Base-by-base conservation (phyloP, 2,329 filamentous ascomycete genomes). In the Fusarium concolor region DNA sequence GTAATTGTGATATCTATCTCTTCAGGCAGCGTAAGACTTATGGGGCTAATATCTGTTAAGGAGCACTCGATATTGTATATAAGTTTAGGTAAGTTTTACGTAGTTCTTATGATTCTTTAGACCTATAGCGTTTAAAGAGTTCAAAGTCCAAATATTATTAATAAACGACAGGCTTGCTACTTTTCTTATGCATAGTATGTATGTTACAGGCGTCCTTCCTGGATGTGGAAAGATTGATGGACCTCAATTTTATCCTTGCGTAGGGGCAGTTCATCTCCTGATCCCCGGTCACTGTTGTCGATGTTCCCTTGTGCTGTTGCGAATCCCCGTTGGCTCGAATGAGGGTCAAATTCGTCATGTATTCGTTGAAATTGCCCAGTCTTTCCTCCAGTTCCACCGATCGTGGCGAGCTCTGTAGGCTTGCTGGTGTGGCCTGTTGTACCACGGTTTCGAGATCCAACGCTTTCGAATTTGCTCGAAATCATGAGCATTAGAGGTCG, bases 401-500 rank as follows among this genome's bases (percentile, higher is more conserved):
- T 68, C 1, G 65, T 62, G 5, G 55, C 53, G 1, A 68, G 55
- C 8, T 68, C 65, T 4, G 55, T 65, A 1, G 39, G 60, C 2
- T 29, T 10, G 0, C 24, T 22, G 2, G n/a, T 15, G 4, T 10
- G 59, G 22, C 12, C 12, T 8, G 4, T 18, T 14, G 43, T 15
- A 9, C 26, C 26, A 10, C 17, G 10, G 2, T 44, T 51, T 51
- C 29, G 33, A 0, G 65, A 50, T 12, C 38, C 12, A 3, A 65
- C 1, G 6, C 66, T 68, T 9, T 55, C 65, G 37, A 68, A 68
- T 11, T 51, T 55, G 2, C 39, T 41, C 20, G 66, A 68, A 5
- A 68, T 10, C 31, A 55, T 69, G 5, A 54, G 14, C 65, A 69
- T 66, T 1, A 68, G 37, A 1, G 66, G 66, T 18, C 66, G 39